These are phyloP conservation scores for Lindgomyces ingoldianus DNA, from an alignment of 495 filamentous ascomycete species.

Conservation along the genomic window DNA sequence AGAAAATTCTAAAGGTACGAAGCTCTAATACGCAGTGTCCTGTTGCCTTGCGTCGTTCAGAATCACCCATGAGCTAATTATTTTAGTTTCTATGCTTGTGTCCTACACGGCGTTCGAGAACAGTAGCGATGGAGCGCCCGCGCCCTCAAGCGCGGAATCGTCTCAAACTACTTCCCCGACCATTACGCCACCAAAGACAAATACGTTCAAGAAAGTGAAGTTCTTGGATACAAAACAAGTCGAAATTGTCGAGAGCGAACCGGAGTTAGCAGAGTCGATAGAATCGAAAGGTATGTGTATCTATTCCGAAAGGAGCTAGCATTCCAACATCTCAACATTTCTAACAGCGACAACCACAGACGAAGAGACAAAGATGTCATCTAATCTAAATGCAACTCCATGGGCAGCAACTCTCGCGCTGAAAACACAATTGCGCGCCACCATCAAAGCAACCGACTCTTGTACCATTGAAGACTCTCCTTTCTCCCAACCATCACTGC, in stretches of 20 bases:
- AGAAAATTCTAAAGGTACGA: background rate
- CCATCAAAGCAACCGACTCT: background rate
- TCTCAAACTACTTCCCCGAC: background rate
- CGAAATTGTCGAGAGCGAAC: too few relatives aligned
- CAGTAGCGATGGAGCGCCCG: too few relatives aligned
- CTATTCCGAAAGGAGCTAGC: too few relatives aligned
- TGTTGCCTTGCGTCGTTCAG: background rate
- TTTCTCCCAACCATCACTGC: background rate
- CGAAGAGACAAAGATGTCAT: too few relatives aligned
- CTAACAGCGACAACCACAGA: background rate
- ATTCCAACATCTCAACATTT: too few relatives aligned
- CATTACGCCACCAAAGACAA: background rate
- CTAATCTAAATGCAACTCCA: background rate
- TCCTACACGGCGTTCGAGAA: too few relatives aligned
- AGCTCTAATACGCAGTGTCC: too few relatives aligned
- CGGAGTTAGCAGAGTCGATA: too few relatives aligned
- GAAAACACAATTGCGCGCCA: background rate
- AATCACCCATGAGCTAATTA: background rate
- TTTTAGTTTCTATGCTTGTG: background rate
- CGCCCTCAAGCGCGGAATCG: too few relatives aligned
- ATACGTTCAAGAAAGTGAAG: background rate
- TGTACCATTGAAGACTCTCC: background rate
- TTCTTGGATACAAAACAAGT: background rate
- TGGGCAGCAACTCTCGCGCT: background rate
- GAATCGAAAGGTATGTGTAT: too few relatives aligned